Base-by-base conservation (phyloP, 768 basidiomycete genomes). In the Floccularia luteovirens region DNA sequence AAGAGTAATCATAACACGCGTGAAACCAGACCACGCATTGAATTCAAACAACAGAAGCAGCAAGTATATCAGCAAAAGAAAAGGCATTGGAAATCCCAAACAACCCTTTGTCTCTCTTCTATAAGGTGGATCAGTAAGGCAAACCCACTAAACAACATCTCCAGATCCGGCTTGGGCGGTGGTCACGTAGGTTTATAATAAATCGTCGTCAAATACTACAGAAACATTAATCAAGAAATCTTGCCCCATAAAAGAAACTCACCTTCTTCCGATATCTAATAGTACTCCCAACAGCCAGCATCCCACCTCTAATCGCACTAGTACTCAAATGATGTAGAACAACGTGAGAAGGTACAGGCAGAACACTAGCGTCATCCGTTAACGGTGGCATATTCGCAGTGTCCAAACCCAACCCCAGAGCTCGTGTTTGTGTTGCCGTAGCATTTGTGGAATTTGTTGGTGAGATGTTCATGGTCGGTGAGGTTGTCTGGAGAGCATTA, bases 271-370 rank as follows among this genome's bases (percentile, higher is more conserved):
- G 70, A 66, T 96, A 97, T 55, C 93, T 68, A 37, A 83, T 91
- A 42, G 93, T 98, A 44, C 79, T 90, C 20, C 82, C 92, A 4
- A 97, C 91, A 27, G 91, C 92, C 36, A 97, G 61, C 33, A 94
- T 90, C 5, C 90, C 92, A 57, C 92, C 92, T 60, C 80, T 73
- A 45, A 98, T 98, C 38, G 93, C 92, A 52, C 90, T 94, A 45
- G 93, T 96, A 46, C 89, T 89, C 51, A 98, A 62, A 60, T 98
- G 93, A 51, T 96, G 91, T 47, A 98, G 66, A 17, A 97, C 90
- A 25, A 90, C 90, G 64, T 97, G 93, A 25, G 80, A 85, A 16
- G 93, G 93, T 16, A 96, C 90, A 12, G 94, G 85, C 46, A 98
- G 61, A 42, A 98, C 90, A 35, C 82, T 84, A 38, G 78, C 85